Percentiles rank a stretch among this genome's conserved stretches.
Evolutionary conservation across 495 filamentous ascomycete species (phyloP).

Genomic region (Xylaria flabelliformis): DNA sequence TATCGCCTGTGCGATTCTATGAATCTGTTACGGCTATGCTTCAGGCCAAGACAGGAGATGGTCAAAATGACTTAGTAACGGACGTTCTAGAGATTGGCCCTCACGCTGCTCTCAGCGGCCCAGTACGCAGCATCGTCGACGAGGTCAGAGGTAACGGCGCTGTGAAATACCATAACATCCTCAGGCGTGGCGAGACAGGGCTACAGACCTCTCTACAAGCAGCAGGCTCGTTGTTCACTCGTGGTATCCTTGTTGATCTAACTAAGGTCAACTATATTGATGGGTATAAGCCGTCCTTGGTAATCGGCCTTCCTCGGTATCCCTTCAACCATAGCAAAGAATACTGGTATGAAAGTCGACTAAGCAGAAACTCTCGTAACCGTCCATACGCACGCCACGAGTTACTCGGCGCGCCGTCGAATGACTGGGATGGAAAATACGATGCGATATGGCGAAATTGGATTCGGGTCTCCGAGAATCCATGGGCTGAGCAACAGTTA

Average conservation of each 20-base stretch:
- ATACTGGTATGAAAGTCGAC: slow-evolving; percentile 52
- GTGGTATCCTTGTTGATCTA: slow-evolving; percentile 48
- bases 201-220: slow-evolving; percentile 33
- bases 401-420: slow-evolving; percentile 47
- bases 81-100: slow-evolving; percentile 25
- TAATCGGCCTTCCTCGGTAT: slow-evolving; percentile 42
- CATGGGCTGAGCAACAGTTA: slow-evolving; percentile 53
- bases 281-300: slow-evolving; percentile 8
- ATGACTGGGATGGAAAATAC: slow-evolving; percentile 36
- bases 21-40: slow-evolving; percentile 36
- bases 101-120: slow-evolving; percentile 49
- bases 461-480: slow-evolving; percentile 44
- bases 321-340: slow-evolving; percentile 46
- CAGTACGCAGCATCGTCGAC: slow-evolving; percentile 51
- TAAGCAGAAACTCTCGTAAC: slow-evolving; percentile 42
- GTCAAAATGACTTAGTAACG: neutral
- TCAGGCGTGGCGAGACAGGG: slow-evolving; percentile 1
- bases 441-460: slow-evolving; percentile 55
- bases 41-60: neutral
- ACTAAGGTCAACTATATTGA: slow-evolving; percentile 33
- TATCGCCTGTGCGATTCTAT: slow-evolving; percentile 48
- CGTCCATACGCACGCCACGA: slow-evolving; percentile 46
- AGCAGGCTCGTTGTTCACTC: slow-evolving; percentile 38
- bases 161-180: slow-evolving; percentile 1
- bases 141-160: neutral